These are phyloP conservation scores for Lodderomyces theae DNA, from an alignment of 1,139 yeast species.

Conservation along the genomic window DNA sequence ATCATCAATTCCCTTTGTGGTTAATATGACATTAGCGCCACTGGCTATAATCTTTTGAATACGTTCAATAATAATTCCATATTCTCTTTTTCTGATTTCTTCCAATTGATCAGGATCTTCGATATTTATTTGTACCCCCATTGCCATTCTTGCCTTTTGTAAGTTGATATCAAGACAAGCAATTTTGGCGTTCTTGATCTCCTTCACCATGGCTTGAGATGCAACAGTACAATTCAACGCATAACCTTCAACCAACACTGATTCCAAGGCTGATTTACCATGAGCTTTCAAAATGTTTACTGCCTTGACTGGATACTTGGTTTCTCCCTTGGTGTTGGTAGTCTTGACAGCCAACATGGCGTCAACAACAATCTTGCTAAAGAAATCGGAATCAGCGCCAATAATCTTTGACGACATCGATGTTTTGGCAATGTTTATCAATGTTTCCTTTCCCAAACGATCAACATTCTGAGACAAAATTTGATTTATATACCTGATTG, in stretches of 20 bases:
- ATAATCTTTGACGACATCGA: slow-evolving; percentile 96
- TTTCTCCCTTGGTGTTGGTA: slow-evolving; percentile 81
- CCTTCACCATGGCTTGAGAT: slow-evolving; percentile 91
- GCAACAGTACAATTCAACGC: slow-evolving; percentile 98
- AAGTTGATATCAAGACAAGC: slow-evolving; percentile 93
- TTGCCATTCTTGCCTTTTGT: slow-evolving; percentile 96
- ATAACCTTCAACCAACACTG: slow-evolving; percentile 85
- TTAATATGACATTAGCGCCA: slow-evolving; percentile 95
- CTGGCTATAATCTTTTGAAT: slow-evolving; percentile 82
- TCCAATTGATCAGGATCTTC: slow-evolving; percentile 98
- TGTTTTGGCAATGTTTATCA: slow-evolving; percentile 88
- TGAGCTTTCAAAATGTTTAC: slow-evolving; percentile 95
- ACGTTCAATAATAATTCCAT: slow-evolving; percentile 86
- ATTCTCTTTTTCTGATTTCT: slow-evolving; percentile 91
- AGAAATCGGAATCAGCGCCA: slow-evolving; percentile 93
- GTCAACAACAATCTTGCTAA: slow-evolving; percentile 87
- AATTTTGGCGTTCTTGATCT: slow-evolving; percentile 71
- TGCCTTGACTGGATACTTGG: slow-evolving; percentile 94
- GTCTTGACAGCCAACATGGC: slow-evolving; percentile 96
- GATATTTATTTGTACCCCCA: slow-evolving; percentile 96
- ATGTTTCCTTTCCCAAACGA: slow-evolving; percentile 75
- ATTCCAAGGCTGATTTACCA: slow-evolving; percentile 88
- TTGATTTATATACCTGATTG: slow-evolving; percentile 82
- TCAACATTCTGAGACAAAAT: slow-evolving; percentile 82
- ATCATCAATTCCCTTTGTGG: slow-evolving; percentile 98